Conservation (phyloP, 768 basidiomycete genomes). For the Cyclocybe aegerita region DNA sequence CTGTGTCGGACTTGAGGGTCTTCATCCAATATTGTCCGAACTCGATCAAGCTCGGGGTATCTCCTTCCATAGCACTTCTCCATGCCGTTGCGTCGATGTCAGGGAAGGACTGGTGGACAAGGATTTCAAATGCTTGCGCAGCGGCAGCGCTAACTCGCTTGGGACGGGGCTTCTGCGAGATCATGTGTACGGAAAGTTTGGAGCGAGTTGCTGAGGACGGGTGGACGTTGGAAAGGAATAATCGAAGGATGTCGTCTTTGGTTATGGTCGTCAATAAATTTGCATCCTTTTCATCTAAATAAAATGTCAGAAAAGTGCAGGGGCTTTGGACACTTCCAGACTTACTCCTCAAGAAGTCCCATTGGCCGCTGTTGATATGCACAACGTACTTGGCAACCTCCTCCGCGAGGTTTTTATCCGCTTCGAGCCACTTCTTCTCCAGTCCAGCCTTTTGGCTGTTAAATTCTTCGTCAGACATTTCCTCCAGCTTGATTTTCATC, state of each 20-base stretch:
- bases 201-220: conserved; percentile 66
- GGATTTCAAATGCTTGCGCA: conserved; percentile 56
- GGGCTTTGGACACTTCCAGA: conserved; percentile 10
- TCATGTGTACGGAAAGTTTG: conserved; percentile 84
- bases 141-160: conserved; percentile 66
- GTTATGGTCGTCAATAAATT: conserved; percentile 59
- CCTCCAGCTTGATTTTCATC: conserved; percentile 66
- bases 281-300: conserved; percentile 72
- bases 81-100: conserved; percentile 49
- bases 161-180: conserved; percentile 62
- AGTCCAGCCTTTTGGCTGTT: conserved; percentile 74
- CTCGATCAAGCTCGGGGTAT: conserved; percentile 56
- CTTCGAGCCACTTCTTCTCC: conserved; percentile 81
- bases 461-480: conserved; percentile 74
- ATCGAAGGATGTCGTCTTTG: conserved; percentile 69
- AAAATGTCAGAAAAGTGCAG: conserved; percentile 7
- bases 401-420: conserved; percentile 83
- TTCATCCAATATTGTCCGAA: conserved; percentile 68
- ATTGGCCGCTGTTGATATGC: conserved; percentile 76
- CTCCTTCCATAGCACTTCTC: conserved; percentile 50
- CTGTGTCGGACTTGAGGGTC: conserved; percentile 38
- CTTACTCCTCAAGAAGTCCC: conserved; percentile 86
- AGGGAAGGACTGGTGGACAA: conserved; percentile 49
- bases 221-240: conserved; percentile 72
- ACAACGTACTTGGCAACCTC: conserved; percentile 70